A percentile compares a stretch with the other conserved stretches of the same genome.
Conservation (phyloP, 202 grass and related monocot genomes). For the Eragrostis tef region DNA sequence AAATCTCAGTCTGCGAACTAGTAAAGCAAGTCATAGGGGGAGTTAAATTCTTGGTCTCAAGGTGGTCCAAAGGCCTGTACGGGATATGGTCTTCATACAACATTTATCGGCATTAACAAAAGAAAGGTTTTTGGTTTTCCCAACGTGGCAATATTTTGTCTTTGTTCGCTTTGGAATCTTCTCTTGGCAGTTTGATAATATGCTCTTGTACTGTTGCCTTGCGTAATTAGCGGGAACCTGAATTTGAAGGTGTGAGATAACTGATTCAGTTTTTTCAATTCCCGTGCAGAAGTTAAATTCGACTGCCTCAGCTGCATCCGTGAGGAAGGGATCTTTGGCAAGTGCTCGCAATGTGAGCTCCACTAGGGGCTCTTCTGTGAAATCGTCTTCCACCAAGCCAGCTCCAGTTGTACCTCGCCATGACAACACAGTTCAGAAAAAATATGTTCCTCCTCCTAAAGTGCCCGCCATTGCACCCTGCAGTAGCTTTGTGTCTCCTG, state of each 20-base stretch:
- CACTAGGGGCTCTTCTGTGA: conserved; percentile 24
- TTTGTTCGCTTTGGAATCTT: conserved; percentile 51
- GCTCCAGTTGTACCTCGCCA: conserved; percentile 41
- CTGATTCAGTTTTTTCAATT: conserved; percentile 24
- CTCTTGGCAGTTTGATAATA: conserved; percentile 12
- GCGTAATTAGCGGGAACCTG: neutral
- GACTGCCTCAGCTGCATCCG: conserved; percentile 43
- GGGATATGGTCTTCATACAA: neutral
- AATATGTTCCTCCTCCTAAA: conserved; percentile 37
- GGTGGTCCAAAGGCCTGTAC: conserved; percentile 22
- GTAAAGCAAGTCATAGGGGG: neutral
- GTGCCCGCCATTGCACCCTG: conserved; percentile 53
- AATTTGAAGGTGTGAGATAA: conserved; percentile 16
- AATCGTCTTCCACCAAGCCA: conserved; percentile 50
- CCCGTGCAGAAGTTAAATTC: conserved; percentile 54
- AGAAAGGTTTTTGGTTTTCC: conserved; percentile 35
- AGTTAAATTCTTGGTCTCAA: neutral
- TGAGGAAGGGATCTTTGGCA: conserved; percentile 55
- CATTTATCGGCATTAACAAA: conserved; percentile 17
- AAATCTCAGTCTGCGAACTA: neutral
- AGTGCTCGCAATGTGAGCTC: conserved; percentile 37
- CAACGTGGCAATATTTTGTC: conserved; percentile 2
- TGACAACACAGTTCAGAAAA: conserved; percentile 27
- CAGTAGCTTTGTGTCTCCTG: conserved; percentile 62
- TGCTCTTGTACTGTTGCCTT: neutral